Base-by-base conservation (phyloP, 2,329 filamentous ascomycete species). In the Colletotrichum salicis region DNA sequence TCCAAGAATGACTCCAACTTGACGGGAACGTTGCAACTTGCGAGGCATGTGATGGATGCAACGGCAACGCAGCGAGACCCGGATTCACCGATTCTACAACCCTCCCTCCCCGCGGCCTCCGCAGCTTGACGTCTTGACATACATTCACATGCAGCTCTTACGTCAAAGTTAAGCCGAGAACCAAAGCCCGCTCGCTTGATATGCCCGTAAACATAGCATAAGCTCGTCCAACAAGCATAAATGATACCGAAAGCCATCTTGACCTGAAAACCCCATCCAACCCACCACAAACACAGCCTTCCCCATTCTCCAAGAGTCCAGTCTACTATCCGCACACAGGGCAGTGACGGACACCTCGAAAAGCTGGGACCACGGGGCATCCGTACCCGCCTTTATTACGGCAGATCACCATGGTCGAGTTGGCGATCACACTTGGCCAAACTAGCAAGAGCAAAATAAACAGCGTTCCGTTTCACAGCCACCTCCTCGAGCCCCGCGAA, bases 401-500 rank as follows among this genome's bases (percentile, higher is more conserved):
- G 69, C 54, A 71, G 69, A 69, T 71, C 69, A 65, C 41, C 65
- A 35, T 59, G 51, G 62, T 57, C 29, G 24, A 22, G 33, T 15
- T 35, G 45, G 24, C 63, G 59, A 70, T 72, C 55, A 22, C 55
- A 33, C 58, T 37, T 45, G 54, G 69, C 31, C 22, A 51, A 48
- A 52, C 35, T n/a, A 48, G 41, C 41, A 48, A 48, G 27, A 60
- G 54, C 24, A 12, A 64, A 64, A 27, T 37, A 51, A 51, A 41
- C 24, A 37, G 35, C 61, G 41, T 33, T 61, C 13, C 27, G 54
- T 59, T 58, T 54, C 61, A 71, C 62, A 61, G 61, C 70, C 70
- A 72, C 61, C 61, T 71, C 51, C 70, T 72, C 35, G 57, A 48
- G 33, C 27, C 37, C 59, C 29, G 41, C 33, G 59, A 11, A 19